These are phyloP conservation scores for Gymnopilus junonius DNA, from an alignment of 768 basidiomycete species.

Conservation along the genomic window DNA sequence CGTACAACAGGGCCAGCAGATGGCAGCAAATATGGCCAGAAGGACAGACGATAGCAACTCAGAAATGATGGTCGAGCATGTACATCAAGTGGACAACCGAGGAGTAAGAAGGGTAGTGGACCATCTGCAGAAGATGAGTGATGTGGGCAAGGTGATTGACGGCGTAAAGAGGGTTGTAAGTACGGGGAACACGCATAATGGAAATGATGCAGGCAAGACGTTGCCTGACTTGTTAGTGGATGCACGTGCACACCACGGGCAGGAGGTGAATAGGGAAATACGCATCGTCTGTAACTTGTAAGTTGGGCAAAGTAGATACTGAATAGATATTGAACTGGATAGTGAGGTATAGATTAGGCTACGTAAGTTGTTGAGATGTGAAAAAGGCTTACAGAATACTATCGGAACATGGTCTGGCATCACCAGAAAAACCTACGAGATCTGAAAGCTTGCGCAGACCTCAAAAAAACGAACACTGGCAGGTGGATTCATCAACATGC, in stretches of 20 bases:
- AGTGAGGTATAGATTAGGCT: not conserved
- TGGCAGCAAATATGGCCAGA: not conserved
- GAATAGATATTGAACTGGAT: not conserved
- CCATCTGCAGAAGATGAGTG: not conserved
- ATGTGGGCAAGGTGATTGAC: not conserved
- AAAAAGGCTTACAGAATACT: not conserved
- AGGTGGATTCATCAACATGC: too few species aligned
- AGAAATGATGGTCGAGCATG: too few species aligned
- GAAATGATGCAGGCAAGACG: not conserved
- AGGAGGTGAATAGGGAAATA: too few species aligned
- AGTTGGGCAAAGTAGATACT: not conserved
- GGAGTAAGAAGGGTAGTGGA: not conserved
- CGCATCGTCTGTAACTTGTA: too few species aligned
- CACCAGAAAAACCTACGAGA: too few species aligned
- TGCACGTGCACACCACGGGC: too few species aligned
- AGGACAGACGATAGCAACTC: too few species aligned
- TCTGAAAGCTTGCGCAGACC: too few species aligned
- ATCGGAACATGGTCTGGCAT: too few species aligned
- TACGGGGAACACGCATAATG: not conserved
- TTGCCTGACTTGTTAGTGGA: too few species aligned
- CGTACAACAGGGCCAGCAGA: not conserved
- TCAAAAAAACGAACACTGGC: too few species aligned
- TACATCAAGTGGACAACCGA: not conserved
- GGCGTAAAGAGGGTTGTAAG: not conserved
- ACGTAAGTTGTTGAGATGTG: not conserved